Percentiles rank a stretch among this genome's conserved stretches.
These are phyloP conservation scores for Penicillium bovifimosum DNA, from an alignment of 495 filamentous ascomycete species.

Conservation along the genomic window DNA sequence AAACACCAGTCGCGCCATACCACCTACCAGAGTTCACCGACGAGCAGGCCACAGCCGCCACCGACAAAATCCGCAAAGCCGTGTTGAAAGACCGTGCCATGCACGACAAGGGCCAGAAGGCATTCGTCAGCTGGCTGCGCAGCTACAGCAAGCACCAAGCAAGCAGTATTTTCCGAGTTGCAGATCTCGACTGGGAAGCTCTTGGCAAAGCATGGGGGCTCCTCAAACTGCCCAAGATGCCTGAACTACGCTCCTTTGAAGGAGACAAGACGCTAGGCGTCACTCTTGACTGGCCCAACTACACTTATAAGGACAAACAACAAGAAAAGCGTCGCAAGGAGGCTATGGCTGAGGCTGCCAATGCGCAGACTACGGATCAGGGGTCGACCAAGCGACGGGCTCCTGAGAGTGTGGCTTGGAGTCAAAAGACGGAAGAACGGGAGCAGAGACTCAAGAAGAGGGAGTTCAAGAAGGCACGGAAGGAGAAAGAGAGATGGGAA, in stretches of 20 bases:
- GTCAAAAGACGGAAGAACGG: conserved; percentile 66
- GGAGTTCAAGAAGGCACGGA: conserved; percentile 67
- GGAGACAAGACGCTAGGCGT: conserved; percentile 61
- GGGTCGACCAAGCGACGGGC: conserved; percentile 28
- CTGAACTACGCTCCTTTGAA: conserved; percentile 67
- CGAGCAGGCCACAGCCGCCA: conserved; percentile 48
- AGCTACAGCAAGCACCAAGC: conserved; percentile 90
- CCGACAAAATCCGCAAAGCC: conserved; percentile 52
- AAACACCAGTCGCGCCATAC: conserved; percentile 73
- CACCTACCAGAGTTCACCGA: conserved; percentile 46
- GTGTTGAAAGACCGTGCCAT: conserved; percentile 70
- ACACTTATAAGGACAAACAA: conserved; percentile 71
- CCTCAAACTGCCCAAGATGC: conserved; percentile 88
- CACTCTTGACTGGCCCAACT: conserved; percentile 52
- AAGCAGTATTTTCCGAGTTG: conserved; percentile 79
- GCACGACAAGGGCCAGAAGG: conserved; percentile 81
- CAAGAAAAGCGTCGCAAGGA: conserved; percentile 66
- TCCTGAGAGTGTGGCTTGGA: conserved; percentile 72
- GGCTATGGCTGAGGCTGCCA: conserved; percentile 42
- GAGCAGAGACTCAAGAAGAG: conserved; percentile 59
- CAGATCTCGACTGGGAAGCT: conserved; percentile 77
- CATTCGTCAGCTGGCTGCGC: conserved; percentile 88
- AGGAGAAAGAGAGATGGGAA: conserved; percentile 61
- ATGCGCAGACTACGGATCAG: conserved; percentile 23
- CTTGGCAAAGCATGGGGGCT: conserved; percentile 78